phyloP scores from a whole-genome alignment of 2,329 filamentous ascomycete genomes.

The Paraphaeosphaeria sporulosa region DNA sequence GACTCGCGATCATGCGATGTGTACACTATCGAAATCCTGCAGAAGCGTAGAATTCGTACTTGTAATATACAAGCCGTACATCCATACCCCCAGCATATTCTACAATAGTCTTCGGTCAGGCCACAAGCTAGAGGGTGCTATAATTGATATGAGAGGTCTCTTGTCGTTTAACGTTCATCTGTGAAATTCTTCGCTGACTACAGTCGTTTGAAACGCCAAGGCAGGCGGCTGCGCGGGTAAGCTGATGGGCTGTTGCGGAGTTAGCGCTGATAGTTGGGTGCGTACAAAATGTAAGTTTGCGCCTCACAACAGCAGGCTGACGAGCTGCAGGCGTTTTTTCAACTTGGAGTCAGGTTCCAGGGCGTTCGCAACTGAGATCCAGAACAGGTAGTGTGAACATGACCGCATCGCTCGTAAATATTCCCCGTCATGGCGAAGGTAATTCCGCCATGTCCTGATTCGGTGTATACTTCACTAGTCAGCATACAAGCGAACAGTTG shows the following conservation, averaged over 20 bases:
- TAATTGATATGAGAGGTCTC: background rate
- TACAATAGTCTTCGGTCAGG: background rate
- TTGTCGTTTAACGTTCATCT: background rate
- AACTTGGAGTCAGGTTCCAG: too few species aligned
- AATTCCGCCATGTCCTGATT: background rate
- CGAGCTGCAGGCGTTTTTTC: background rate
- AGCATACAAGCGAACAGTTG: background rate
- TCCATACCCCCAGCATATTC: background rate
- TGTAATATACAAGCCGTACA: background rate
- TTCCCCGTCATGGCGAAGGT: background rate
- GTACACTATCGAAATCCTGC: conserved; percentile 1
- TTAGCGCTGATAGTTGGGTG: background rate
- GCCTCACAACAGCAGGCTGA: background rate
- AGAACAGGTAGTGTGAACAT: background rate
- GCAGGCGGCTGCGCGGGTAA: background rate
- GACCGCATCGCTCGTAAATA: background rate
- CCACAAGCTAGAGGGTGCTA: background rate
- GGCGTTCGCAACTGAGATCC: too few species aligned
- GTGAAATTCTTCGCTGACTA: background rate
- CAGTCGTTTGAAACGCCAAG: background rate
- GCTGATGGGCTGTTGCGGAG: conserved; percentile 1
- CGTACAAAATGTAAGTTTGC: background rate
- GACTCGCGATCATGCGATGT: background rate
- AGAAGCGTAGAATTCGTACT: background rate
- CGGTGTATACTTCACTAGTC: background rate